Evolutionary conservation across 345 rosid species (phyloP), one percentile per base, ranked within the genome.

Genomic region (Populus tremula): DNA sequence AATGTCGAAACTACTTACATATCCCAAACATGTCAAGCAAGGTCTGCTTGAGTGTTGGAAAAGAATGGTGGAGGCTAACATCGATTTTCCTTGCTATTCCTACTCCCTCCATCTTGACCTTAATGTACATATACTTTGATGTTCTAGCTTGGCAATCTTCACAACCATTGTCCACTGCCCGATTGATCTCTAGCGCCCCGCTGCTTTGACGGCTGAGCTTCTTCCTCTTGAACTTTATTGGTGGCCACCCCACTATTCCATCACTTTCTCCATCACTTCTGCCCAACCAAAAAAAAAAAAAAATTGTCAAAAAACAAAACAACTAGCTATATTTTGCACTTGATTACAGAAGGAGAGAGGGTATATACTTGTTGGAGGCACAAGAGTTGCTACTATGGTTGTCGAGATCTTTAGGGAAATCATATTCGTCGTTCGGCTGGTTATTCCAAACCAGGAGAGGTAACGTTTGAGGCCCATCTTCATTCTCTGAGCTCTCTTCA

Each of bases 41-140:
- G 76, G 87, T 62, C 53, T 56, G 8, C 38, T 74, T 84, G 35
- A 87, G 88, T 10, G 82, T 6, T 36, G 75, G 75, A 64, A 83
- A 78, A 36, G 88, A 87, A 70, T 59, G 21, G 39, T 74, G 78
- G 76, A 80, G 82, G 78, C 73, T 79, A 23, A 85, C 50, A 70
- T 88, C 83, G 64, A 88, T 78, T 81, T 88, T 88, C 69, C 91
- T 84, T 31, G 84, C 86, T 21, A 88, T 87, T 31, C 83, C 91
- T 6, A 80, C 84, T 38, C 91, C 91, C 38, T 88, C 91, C 88
- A 87, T 77, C 25, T 79, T 84, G 72, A 88, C 91, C 85, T 88
- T 88, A 66, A 88, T 75, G 71, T 77, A 88, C 85, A 54, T 82
- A 21, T 83, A 86, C 16, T 69, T 82, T 5, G 84, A 75, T 27